phyloP scores from a whole-genome alignment of 2,329 filamentous ascomycete species.

The Trichoderma oligosporum region DNA sequence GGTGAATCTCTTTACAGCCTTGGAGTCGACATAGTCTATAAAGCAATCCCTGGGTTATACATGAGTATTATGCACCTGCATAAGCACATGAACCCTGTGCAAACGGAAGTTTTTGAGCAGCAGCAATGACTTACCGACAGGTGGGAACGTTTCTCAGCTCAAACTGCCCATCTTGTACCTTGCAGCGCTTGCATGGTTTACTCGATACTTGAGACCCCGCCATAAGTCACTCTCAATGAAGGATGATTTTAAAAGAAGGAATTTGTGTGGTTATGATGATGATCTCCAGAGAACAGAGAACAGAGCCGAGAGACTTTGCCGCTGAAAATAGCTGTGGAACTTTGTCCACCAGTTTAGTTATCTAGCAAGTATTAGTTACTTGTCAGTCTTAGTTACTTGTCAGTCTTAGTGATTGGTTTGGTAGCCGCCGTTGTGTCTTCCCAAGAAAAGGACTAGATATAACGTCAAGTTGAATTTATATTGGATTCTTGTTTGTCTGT shows the following conservation, averaged over 20 bases:
- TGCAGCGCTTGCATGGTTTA: constrained; percentile 33
- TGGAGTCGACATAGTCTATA: constrained; percentile 69
- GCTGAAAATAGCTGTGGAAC: too few species aligned
- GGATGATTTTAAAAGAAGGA: too few species aligned
- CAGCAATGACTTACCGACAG: constrained; percentile 30
- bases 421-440: neutral
- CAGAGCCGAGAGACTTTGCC: neutral
- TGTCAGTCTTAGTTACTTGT: too few species aligned
- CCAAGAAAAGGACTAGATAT: neutral
- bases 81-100: too few species aligned
- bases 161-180: constrained; percentile 29
- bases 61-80: neutral
- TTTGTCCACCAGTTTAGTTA: too few species aligned
- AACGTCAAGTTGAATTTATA: neutral
- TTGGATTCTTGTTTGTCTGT: neutral
- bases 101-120: neutral
- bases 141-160: constrained; percentile 32
- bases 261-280: too few species aligned
- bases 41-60: constrained; percentile 60
- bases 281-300: too few species aligned
- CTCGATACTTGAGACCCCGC: constrained; percentile 1
- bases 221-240: constrained; percentile 3
- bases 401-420: neutral
- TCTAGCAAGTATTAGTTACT: too few species aligned
- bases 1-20: constrained; percentile 69